Evolutionary conservation across 495 filamentous ascomycete genomes (phyloP).

Genomic region (Trichoderma orchidacearum): DNA sequence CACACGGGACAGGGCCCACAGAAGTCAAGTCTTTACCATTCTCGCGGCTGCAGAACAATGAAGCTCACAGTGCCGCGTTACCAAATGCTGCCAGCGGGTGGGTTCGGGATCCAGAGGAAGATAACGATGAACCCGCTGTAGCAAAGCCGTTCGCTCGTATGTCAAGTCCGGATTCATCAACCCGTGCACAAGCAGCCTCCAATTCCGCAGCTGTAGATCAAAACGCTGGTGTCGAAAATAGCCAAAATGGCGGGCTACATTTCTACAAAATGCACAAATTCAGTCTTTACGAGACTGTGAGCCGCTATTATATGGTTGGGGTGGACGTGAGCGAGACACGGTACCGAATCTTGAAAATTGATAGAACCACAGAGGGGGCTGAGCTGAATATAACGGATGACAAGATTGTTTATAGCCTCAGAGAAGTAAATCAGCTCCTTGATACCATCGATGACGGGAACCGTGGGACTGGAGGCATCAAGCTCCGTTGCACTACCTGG

Average conservation of each 20-base stretch:
- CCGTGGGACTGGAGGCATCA: constrained; percentile 79
- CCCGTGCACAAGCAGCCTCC: constrained; percentile 8
- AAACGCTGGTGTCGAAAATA: constrained; percentile 29
- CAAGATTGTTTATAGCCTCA: constrained; percentile 83
- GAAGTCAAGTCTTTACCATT: constrained; percentile 7
- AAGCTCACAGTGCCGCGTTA: constrained; percentile 16
- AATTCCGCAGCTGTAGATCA: constrained; percentile 34
- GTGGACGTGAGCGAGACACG: constrained; percentile 76
- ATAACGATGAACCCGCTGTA: constrained; percentile 49
- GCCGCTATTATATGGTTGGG: constrained; percentile 85
- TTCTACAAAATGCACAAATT: constrained; percentile 89
- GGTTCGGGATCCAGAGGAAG: constrained; percentile 30
- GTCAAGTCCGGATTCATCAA: constrained; percentile 36
- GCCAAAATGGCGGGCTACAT: constrained; percentile 25
- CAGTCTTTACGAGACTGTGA: constrained; percentile 86
- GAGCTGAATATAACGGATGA: constrained; percentile 81
- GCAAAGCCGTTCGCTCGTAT: constrained; percentile 51
- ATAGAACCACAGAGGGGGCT: constrained; percentile 70
- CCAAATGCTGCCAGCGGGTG: constrained; percentile 9
- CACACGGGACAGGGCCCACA: not conserved
- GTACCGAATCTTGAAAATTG: constrained; percentile 88
- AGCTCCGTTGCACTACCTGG: constrained; percentile 82
- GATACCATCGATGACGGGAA: constrained; percentile 96
- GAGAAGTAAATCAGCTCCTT: constrained; percentile 83
- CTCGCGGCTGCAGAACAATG: constrained; percentile 29